Evolutionary conservation across 1,284 basidiomycete species (phyloP), one percentile per base, ranked within the genome.

Genomic region (Rhodotorula sp.): DNA sequence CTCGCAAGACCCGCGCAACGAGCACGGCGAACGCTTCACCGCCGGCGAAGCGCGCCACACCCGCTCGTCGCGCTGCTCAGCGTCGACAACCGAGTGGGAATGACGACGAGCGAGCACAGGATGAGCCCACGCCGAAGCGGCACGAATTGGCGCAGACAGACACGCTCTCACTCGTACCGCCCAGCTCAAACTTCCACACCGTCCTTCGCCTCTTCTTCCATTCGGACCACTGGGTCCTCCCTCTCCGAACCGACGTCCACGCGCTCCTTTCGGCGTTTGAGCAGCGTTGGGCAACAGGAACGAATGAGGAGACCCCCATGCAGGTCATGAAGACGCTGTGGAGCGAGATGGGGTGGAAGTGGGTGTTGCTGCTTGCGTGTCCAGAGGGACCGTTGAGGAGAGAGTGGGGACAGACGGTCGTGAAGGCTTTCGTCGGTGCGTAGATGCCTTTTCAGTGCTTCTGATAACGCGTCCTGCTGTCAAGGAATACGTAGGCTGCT

Each of bases 191-290:
- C 11, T 32, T 58, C 49, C 32, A 39, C 24, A 22, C 59, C 29
- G 58, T 60, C 46, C 46, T 9, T 8, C 30, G 30, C 22, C 44
- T 69, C 20, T 65, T 65, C 59, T 65, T 69, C 55, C 17, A 54
- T 49, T 65, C 63, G 30, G 63, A 60, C 17, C 59, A 55, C 27
- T 69, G 67, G 67, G 52, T 69, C 51, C 27, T 49, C 13, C 59
- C 63, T 10, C 54, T 69, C 20, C 54, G 59, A n/a, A 13, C 34
- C 20, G 67, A 69, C 46, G 55, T 65, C 59, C 39, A 52, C 39
- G 63, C 54, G 7, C 32, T 69, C 27, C 30, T 69, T n/a, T 27
- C 22, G 54, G 24, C 17, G 4, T 69, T 65, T 59, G 63, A 53
- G 15, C 20, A n/a, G 27, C 36, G 29, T 10, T 65, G 56, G 53